Percentiles rank a stretch among this genome's conserved stretches.
Evolutionary conservation across 2,329 filamentous ascomycete genomes (phyloP).

Genomic region (Triangularia setosa): DNA sequence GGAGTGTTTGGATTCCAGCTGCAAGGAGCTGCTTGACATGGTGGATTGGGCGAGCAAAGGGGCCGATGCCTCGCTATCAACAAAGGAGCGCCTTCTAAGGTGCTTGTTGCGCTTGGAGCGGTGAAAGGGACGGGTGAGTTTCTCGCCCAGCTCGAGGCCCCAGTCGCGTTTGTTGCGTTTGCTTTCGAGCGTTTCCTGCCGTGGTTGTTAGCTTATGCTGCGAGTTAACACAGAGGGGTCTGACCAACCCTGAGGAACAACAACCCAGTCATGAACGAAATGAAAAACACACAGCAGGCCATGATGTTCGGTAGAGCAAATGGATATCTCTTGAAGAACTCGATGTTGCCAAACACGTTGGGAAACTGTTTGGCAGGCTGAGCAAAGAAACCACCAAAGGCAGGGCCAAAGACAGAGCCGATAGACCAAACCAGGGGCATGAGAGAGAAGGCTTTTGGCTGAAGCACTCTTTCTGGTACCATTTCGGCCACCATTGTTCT

Average conservation of each 20-base stretch:
- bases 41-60: constrained; percentile 44
- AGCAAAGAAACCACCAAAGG: constrained; percentile 81
- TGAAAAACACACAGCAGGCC: constrained; percentile 68
- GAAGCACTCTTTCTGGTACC: constrained; percentile 80
- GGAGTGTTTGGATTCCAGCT: background rate
- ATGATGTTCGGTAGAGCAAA: constrained; percentile 83
- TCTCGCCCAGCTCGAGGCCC: constrained; percentile 69
- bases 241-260: constrained; percentile 67
- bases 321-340: constrained; percentile 71
- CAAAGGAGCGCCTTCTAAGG: constrained; percentile 44
- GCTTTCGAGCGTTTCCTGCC: constrained; percentile 71
- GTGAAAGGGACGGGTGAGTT: constrained; percentile 45
- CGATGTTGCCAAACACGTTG: constrained; percentile 59
- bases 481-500: constrained; percentile 90
- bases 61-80: constrained; percentile 54
- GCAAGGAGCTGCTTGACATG: constrained; percentile 22
- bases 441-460: constrained; percentile 83
- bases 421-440: constrained; percentile 91
- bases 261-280: constrained; percentile 69
- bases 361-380: constrained; percentile 75
- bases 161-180: constrained; percentile 68
- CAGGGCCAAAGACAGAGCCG: constrained; percentile 82
- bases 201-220: constrained; percentile 8
- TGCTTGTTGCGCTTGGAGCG: constrained; percentile 28
- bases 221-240: background rate